A percentile compares a stretch with the other conserved stretches of the same genome.
These are phyloP conservation scores for Camellia granthamiana DNA, from an alignment of 148 eudicot species.

Conservation along the genomic window DNA sequence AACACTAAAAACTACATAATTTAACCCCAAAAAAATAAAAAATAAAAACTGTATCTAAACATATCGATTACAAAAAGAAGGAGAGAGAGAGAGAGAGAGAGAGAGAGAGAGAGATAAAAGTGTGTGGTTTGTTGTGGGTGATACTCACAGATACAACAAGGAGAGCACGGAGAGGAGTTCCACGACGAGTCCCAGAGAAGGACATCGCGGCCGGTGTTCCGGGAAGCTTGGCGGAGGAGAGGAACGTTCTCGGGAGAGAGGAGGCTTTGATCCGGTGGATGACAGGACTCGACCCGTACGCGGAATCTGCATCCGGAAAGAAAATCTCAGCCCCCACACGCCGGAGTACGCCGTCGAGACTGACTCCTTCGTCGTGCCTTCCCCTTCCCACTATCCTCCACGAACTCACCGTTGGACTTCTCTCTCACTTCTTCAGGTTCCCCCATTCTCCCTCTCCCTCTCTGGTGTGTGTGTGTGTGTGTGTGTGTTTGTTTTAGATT, in stretches of 20 bases:
- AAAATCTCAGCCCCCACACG: conserved; percentile 31
- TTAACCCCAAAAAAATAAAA: too few species aligned
- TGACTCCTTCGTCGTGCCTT: conserved; percentile 11
- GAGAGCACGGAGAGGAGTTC: conserved; percentile 64
- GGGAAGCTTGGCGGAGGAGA: conserved; percentile 50
- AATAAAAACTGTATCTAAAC: not conserved
- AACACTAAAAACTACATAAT: too few species aligned
- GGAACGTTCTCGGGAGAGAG: conserved; percentile 51
- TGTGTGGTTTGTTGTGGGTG: not conserved
- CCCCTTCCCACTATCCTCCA: conserved; percentile 1
- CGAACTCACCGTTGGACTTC: conserved; percentile 23
- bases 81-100: not conserved
- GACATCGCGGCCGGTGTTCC: conserved; percentile 37
- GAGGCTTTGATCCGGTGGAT: conserved; percentile 46
- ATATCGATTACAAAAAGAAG: not conserved
- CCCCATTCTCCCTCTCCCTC: conserved; percentile 21
- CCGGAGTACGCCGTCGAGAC: conserved; percentile 26
- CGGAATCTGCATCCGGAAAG: conserved; percentile 35
- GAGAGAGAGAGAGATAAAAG: not conserved
- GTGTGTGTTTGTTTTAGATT: not conserved
- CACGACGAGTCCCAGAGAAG: conserved; percentile 70
- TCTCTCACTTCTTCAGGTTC: not conserved
- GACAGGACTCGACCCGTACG: conserved; percentile 24
- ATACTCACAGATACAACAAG: conserved; percentile 72
- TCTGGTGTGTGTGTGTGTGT: too few species aligned